These are phyloP conservation scores for Coniochaeta sp. DNA, from an alignment of 2,329 filamentous ascomycete species.

Conservation along the genomic window DNA sequence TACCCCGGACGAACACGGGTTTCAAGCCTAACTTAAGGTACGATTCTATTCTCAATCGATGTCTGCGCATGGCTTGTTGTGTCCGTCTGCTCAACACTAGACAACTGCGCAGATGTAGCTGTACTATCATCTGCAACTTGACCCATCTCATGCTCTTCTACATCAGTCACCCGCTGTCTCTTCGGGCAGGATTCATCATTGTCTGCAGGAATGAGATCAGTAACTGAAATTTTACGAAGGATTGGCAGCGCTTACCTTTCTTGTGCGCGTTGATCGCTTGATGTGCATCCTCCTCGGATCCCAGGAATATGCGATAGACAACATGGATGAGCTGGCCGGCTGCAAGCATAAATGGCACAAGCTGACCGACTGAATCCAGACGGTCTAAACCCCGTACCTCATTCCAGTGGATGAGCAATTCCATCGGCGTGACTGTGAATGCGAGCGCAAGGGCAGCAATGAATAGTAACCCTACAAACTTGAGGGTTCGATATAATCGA, in stretches of 20 bases:
- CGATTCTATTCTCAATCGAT: not conserved
- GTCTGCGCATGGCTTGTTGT: not conserved
- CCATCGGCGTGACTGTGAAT: not conserved
- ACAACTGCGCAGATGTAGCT: too few relatives aligned
- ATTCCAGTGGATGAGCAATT: constrained; percentile 2
- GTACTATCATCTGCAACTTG: not conserved
- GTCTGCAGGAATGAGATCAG: not conserved
- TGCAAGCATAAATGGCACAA: constrained; percentile 1
- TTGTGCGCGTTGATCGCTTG: not conserved
- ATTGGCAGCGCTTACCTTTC: not conserved
- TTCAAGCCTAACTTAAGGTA: too few relatives aligned
- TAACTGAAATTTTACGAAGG: not conserved
- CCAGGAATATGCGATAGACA: not conserved
- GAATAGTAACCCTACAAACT: not conserved
- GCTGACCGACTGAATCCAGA: constrained; percentile 2
- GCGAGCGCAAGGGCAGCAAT: not conserved
- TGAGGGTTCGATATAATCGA: not conserved
- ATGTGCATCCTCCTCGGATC: not conserved
- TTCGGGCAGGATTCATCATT: not conserved
- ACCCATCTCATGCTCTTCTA: not conserved
- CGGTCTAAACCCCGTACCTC: not conserved
- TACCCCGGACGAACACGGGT: too few relatives aligned
- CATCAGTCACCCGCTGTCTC: not conserved
- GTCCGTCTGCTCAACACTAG: not conserved
- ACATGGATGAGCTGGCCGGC: constrained; percentile 2